Base-by-base conservation (phyloP, 768 basidiomycete genomes). In the Leccinum pellstonianum region DNA sequence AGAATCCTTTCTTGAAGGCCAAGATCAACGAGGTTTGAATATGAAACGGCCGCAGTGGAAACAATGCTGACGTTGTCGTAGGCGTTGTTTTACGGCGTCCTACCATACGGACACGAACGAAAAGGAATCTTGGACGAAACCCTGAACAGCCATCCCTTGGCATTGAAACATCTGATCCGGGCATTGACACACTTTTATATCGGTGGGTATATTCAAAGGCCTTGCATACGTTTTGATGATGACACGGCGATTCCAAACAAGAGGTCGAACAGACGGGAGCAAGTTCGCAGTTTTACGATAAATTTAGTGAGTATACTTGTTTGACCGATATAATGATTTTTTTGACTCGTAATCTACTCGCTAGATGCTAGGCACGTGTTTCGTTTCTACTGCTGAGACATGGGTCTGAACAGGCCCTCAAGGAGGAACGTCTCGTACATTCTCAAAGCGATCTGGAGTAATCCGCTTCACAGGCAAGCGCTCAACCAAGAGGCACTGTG, bases 211-310 rank as follows among this genome's bases (percentile, higher is more conserved):
- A 25, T 19, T 19, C 38, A 23, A 3, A 11, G 10, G 14, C 23
- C 8, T 23, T 59, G 11, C 25, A 31, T 19, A 1, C 14, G 23
- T 15, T 47, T 21, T 35, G 53, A 54, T 55, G 25, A 52, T 60
- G 48, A 66, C 29, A 49, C 7, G 8, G 7, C 21, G 47, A 19
- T 52, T 51, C 6, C 21, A 37, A 54, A 57, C 70, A 46, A 96
- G 96, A 98, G 83, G 95, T 98, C 49, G 97, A 99, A 73, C 89
- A 90, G 66, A 99, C 97, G 0, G 97, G 97, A 31, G 93, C 95
- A 21, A 96, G 95, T 70, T 96, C 95, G 0, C 96, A 98, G 70
- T 98, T 99, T 77, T 98, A 97, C 75, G 96, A 97, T 73, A 95
- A 97, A 86, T 96, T 95, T 69, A 91, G 91, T 92, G 68, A 64